Base-by-base conservation (phyloP, 2,329 filamentous ascomycete species). In the Pseudogymnoascus sp. region DNA sequence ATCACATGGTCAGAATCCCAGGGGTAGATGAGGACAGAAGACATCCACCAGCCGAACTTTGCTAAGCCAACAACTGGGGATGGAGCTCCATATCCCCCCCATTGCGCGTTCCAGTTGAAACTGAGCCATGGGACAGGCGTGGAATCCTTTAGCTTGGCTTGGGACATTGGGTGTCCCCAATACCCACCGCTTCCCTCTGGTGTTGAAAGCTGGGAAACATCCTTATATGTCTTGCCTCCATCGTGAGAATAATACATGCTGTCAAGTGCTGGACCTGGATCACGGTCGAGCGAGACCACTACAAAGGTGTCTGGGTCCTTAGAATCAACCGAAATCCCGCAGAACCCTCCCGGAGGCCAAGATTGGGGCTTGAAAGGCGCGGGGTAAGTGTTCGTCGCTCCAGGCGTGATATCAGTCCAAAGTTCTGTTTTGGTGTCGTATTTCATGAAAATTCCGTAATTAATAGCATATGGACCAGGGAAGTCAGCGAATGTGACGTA, bases 101-200 rank as follows among this genome's bases (percentile, higher is more conserved):
- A 66, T 38, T 50, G 33, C 14, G 62, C 31, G 37, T 64, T 64
- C 53, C 63, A 64, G 24, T 64, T 64, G 35, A 66, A 66, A 40
- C 64, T 66, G 3, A 66, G 59, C 65, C 65, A 66, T n/a, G 65
- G 65, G 8, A 66, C 63, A n/a, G 61, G 63, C 10, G 65, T 66
- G 1, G 62, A 62, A 21, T 66, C 61, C 42, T 63, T 64, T 6
- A 66, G 42, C 3, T 37, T 50, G 1, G 65, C 65, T 59, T 66
- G 68, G 68, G 3, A 68, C 65, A 14, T 68, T 68, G 2, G 68
- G 47, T 50, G 68, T 6, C 63, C 65, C 62, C 62, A 66, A n/a
- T 50, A 63, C 2, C 65, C 65, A 44, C 53, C 59, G 24, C 47
- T 61, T 60, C 59, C 65, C 13, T 59, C 40, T 1, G 65, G 65